phyloP scores from a whole-genome alignment of 441 rosid species.

The Erysimum pusillum region DNA sequence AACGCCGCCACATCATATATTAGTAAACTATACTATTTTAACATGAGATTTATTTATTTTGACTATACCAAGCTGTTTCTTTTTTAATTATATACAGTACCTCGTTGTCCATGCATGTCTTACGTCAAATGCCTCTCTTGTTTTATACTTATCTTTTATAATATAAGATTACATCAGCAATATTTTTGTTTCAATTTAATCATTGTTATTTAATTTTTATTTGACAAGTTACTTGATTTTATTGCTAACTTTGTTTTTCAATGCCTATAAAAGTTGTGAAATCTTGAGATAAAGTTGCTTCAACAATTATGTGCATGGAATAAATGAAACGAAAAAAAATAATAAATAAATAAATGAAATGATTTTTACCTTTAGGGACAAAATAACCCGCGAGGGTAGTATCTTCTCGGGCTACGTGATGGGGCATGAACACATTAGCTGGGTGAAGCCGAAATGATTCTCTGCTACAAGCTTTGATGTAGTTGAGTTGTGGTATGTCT shows the following conservation, averaged over 20 bases:
- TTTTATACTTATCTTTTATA: not conserved
- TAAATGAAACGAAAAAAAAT: not conserved
- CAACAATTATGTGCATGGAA: not conserved
- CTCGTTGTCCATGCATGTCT: not conserved
- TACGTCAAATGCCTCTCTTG: not conserved
- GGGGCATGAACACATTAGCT: constrained; percentile 44
- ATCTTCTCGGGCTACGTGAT: constrained; percentile 50
- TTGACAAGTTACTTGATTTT: not conserved
- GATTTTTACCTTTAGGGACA: constrained; percentile 58
- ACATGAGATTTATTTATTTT: not conserved
- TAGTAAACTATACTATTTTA: not conserved
- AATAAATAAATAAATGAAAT: no score
- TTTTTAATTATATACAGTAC: no score
- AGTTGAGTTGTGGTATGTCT: constrained; percentile 52
- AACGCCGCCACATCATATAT: not conserved
- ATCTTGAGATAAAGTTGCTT: not conserved
- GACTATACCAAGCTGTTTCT: not conserved
- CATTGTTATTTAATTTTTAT: not conserved
- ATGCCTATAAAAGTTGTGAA: not conserved
- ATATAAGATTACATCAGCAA: not conserved
- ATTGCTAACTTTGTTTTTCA: not conserved
- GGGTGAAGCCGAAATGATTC: constrained; percentile 69
- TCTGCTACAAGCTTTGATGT: constrained; percentile 55
- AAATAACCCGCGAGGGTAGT: constrained; percentile 53
- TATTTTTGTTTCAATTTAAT: not conserved